Conservation (phyloP, 805 yeast species). For the Diddensiella santjacobensis region DNA sequence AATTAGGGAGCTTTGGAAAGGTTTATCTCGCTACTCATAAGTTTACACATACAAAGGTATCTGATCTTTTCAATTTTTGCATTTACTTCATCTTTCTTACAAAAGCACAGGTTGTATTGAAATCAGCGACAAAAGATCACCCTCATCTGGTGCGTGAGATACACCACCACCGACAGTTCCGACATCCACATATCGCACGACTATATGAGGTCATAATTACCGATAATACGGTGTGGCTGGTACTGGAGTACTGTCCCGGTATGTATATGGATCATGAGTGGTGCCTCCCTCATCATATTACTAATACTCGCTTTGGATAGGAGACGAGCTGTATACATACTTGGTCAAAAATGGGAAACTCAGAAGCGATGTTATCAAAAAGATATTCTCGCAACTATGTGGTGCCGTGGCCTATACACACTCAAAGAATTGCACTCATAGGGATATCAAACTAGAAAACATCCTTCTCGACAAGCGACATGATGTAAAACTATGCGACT, state of each 20-base stretch:
- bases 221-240: slow-evolving; percentile 79
- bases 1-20: slow-evolving; percentile 72
- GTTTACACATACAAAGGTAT: slow-evolving; percentile 60
- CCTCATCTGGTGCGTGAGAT: slow-evolving; percentile 88
- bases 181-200: slow-evolving; percentile 77
- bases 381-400: slow-evolving; percentile 39
- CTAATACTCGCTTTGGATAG: slow-evolving; percentile 23
- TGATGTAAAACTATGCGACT: slow-evolving; percentile 81
- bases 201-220: slow-evolving; percentile 83
- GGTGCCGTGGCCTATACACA: slow-evolving; percentile 74
- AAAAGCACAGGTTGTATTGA: slow-evolving; percentile 61
- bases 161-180: slow-evolving; percentile 79
- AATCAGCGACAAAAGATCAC: slow-evolving; percentile 70
- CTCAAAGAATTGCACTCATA: slow-evolving; percentile 69
- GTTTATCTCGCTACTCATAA: slow-evolving; percentile 81
- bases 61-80: too few relatives aligned
- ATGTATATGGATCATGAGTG: slow-evolving; percentile 1
- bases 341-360: slow-evolving; percentile 32
- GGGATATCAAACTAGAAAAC: slow-evolving; percentile 79
- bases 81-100: too few relatives aligned
- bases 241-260: slow-evolving; percentile 83
- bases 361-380: slow-evolving; percentile 19
- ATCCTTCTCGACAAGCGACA: slow-evolving; percentile 72
- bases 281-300: slow-evolving; percentile 16
- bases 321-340: slow-evolving; percentile 38